Conservation (phyloP, 768 basidiomycete genomes). For the Boletus barrowsii region DNA sequence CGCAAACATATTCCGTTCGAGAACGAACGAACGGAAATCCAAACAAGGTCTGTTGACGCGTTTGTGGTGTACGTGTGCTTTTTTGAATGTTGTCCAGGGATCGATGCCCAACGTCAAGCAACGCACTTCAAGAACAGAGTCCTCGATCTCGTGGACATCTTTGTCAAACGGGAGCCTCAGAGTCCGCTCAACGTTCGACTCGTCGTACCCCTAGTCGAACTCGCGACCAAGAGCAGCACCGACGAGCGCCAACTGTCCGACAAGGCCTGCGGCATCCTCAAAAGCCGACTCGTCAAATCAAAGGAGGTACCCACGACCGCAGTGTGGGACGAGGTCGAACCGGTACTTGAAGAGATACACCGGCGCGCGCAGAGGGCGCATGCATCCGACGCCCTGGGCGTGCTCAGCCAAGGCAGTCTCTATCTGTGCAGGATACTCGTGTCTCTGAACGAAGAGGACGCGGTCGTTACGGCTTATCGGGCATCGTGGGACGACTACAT, state of each 20-base stretch:
- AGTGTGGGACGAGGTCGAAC: slow-evolving; percentile 32
- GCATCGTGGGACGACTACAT: slow-evolving; percentile 72
- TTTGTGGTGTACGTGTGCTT: not conserved
- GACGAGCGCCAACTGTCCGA: slow-evolving; percentile 89
- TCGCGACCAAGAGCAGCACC: slow-evolving; percentile 59
- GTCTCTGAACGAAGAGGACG: slow-evolving; percentile 35
- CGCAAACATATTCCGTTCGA: slow-evolving; percentile 77
- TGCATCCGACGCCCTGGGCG: slow-evolving; percentile 57
- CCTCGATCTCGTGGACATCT: slow-evolving; percentile 90
- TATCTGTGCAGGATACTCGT: slow-evolving; percentile 60
- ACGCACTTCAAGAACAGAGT: slow-evolving; percentile 96
- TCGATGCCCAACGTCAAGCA: slow-evolving; percentile 79
- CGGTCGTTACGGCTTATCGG: slow-evolving; percentile 55
- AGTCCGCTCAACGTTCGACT: slow-evolving; percentile 66
- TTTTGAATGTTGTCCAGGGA: slow-evolving; percentile 34
- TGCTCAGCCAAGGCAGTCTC: slow-evolving; percentile 66
- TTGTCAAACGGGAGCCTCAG: slow-evolving; percentile 72
- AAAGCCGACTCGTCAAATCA: slow-evolving; percentile 66
- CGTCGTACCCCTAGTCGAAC: slow-evolving; percentile 73
- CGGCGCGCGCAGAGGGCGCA: slow-evolving; percentile 64
- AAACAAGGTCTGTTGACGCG: slow-evolving; percentile 54
- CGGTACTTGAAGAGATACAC: slow-evolving; percentile 64
- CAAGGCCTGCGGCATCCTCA: slow-evolving; percentile 80
- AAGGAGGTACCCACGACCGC: slow-evolving; percentile 57
- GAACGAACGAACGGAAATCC: slow-evolving; percentile 55